Evolutionary conservation across 495 filamentous ascomycete genomes (phyloP).

Genomic region (Lentithecium fluviatile): DNA sequence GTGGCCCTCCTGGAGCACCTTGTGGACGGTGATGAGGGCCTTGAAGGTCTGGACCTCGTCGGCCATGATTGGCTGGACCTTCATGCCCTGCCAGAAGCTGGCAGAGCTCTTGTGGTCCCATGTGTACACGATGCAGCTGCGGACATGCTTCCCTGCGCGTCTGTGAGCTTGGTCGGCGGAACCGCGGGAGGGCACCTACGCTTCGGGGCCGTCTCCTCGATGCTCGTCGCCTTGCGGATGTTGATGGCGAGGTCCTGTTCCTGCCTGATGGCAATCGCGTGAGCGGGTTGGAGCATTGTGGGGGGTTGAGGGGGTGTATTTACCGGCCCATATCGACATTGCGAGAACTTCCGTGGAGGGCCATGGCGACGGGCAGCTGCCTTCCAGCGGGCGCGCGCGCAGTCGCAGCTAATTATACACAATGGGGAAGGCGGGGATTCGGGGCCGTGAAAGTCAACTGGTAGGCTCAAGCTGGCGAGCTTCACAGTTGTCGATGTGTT

Average conservation of each 20-base stretch:
- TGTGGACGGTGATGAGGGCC: conserved; percentile 67
- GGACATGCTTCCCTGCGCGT: conserved; percentile 82
- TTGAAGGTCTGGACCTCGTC: conserved; percentile 69
- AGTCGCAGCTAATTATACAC: conserved; percentile 9
- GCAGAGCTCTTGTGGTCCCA: conserved; percentile 98
- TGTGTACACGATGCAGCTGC: conserved; percentile 96
- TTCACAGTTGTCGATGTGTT: conserved; percentile 22
- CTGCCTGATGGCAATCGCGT: conserved; percentile 56
- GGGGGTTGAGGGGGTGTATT: conserved; percentile 12
- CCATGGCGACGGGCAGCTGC: conserved; percentile 36
- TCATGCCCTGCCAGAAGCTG: conserved; percentile 97
- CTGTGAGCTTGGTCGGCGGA: conserved; percentile 30
- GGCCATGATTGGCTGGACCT: conserved; percentile 97
- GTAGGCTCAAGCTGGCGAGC: conserved; percentile 1
- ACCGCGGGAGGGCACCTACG: conserved; percentile 51
- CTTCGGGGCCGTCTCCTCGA: conserved; percentile 94
- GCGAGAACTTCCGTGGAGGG: conserved; percentile 48
- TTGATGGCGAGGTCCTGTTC: conserved; percentile 92
- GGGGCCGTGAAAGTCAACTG: no score
- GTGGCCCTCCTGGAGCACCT: conserved; percentile 95
- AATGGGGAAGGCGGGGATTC: conserved; percentile 5
- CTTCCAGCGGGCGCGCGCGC: conserved; percentile 4
- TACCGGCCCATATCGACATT: conserved; percentile 61
- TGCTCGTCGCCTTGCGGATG: conserved; percentile 94
- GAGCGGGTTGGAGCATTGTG: conserved; percentile 20